Base-by-base conservation (phyloP, 352 stramenopile species). In the Phytophthora citricola region DNA sequence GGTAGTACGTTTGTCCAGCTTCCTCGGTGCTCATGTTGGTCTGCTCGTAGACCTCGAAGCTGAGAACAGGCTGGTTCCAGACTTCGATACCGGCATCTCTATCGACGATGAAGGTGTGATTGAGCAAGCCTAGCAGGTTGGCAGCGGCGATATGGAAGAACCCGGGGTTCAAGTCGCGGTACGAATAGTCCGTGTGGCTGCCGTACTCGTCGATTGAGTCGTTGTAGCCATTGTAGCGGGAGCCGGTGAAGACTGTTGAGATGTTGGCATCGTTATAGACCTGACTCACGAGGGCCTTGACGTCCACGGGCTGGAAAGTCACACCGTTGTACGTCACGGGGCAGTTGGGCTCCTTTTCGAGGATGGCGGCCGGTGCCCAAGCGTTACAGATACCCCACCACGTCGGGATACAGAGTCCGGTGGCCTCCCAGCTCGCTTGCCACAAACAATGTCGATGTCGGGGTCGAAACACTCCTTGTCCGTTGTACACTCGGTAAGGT, bases 61-160 rank as follows among this genome's bases (percentile, higher is more conserved):
- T 69, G 20, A 49, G 31, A 26, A 87, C 70, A 4, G 78, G 78
- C 38, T 81, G 71, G 66, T 85, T 87, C 75, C 78, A 87, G 22
- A 87, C 69, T 29, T 77, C 57, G 1, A 20, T 14, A 15, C 64
- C 66, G 24, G 66, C 58, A 2, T 63, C 53, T 8, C 71, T 57
- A 43, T 85, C 77, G 9, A 75, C 44, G 11, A 85, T 63, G 52
- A 85, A 77, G 4, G 71, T 58, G 22, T 74, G 31, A 26, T 76
- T 76, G 12, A 76, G 52, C 11, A 58, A 50, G 6, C 66, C 71
- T 5, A 85, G 57, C 4, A 82, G 45, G 54, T 83, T 85, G 17
- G 64, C 29, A 40, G 78, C 55, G 10, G 70, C 69, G 27, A 80
- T 63, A 55, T 80, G 72, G 48, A 80, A 76, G 49, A 59, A 75